Evolutionary conservation across 768 basidiomycete genomes (phyloP).

Genomic region (Russula compacta): DNA sequence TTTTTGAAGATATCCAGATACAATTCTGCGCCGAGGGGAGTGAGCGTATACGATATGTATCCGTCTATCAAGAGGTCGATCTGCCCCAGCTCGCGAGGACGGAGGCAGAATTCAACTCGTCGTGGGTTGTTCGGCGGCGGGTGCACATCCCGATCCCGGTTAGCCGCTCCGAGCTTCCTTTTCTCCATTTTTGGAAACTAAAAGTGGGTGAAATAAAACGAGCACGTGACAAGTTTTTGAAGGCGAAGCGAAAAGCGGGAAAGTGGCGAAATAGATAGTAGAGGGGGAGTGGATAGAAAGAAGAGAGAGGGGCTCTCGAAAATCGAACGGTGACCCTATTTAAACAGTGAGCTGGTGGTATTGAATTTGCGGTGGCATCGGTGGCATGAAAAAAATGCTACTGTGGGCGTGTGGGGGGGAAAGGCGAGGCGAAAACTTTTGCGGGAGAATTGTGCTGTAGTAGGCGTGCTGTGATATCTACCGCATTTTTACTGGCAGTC

Average conservation of each 20-base stretch:
- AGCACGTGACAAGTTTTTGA: background rate
- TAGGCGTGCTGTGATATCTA: background rate
- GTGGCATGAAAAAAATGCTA: no score
- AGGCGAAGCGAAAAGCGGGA: background rate
- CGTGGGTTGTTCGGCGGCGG: no score
- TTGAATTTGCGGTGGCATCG: background rate
- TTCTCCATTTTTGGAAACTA: background rate
- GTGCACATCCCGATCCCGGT: no score
- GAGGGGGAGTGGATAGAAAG: no score
- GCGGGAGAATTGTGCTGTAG: no score
- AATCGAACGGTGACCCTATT: background rate
- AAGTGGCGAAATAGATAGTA: no score
- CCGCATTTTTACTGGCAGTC: background rate
- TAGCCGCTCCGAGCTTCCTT: background rate
- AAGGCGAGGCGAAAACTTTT: no score
- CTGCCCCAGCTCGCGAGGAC: background rate
- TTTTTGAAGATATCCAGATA: background rate
- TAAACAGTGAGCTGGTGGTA: background rate
- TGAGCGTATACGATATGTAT: background rate
- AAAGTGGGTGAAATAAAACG: no score
- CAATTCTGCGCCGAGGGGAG: background rate
- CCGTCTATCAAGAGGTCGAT: constrained; percentile 6
- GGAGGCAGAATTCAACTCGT: no score
- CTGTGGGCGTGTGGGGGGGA: no score
- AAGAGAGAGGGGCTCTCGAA: background rate